phyloP scores from a whole-genome alignment of 139 green algal genomes.

The Parachlorella kessleri region DNA sequence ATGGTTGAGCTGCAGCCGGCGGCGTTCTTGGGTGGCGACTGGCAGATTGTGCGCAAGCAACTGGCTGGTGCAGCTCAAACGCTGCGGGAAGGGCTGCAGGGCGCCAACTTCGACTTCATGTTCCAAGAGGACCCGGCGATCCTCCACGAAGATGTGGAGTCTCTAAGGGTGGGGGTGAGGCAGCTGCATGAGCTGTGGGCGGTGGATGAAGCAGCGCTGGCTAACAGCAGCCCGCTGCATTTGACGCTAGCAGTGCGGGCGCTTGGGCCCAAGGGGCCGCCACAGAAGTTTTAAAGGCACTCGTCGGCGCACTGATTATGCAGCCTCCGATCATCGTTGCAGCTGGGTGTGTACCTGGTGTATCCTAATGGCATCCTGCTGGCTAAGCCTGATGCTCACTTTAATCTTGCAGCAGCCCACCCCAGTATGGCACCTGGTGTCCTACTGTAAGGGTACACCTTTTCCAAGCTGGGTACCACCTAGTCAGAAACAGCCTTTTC shows the following conservation, averaged over 20 bases:
- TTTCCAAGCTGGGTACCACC: too few species aligned
- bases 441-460: too few species aligned
- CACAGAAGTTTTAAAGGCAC: constrained; percentile 28
- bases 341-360: too few species aligned
- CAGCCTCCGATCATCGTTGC: too few species aligned
- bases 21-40: constrained; percentile 21
- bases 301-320: too few species aligned
- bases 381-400: too few species aligned
- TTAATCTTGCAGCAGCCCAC: too few species aligned
- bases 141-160: constrained; percentile 27
- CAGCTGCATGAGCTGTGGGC: constrained; percentile 36
- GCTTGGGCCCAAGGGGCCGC: constrained; percentile 17
- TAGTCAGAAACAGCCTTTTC: too few species aligned
- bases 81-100: constrained; percentile 15
- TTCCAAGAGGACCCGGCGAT: constrained; percentile 37
- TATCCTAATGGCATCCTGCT: too few species aligned
- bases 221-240: constrained; percentile 22
- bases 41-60: constrained; percentile 3
- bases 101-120: constrained; percentile 31
- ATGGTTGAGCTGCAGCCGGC: constrained; percentile 37
- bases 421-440: too few species aligned
- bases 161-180: constrained; percentile 16
- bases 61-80: neutral
- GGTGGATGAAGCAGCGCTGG: constrained; percentile 29
- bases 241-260: constrained; percentile 35